A percentile compares a stretch with the other conserved stretches of the same genome.
Conservation (phyloP, 306 rosid genomes). For the Trichosanthes truncata region DNA sequence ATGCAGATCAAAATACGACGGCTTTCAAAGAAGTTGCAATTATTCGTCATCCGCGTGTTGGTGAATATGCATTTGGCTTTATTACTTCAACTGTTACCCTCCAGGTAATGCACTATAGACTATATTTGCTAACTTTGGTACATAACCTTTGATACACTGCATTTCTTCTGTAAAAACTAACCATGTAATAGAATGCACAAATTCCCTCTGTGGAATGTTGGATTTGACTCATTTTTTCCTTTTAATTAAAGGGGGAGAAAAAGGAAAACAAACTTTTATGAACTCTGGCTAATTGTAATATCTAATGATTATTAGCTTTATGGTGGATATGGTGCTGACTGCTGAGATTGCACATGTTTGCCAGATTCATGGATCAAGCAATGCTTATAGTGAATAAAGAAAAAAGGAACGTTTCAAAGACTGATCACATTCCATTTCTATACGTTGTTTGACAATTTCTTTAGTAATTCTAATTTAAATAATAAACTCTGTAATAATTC, state of each 20-base stretch:
- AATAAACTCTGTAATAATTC: too few species aligned
- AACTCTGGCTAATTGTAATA: too few species aligned
- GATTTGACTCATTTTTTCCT: neutral
- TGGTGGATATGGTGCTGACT: neutral
- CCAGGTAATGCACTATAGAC: slow-evolving; percentile 36
- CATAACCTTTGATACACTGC: neutral
- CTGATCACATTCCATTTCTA: neutral
- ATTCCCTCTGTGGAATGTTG: neutral
- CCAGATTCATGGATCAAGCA: neutral
- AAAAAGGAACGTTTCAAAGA: too few species aligned
- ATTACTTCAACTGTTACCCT: slow-evolving; percentile 80
- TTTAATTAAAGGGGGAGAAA: too few species aligned
- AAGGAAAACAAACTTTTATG: too few species aligned
- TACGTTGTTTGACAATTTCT: neutral
- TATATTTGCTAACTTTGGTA: neutral
- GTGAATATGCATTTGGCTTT: slow-evolving; percentile 97
- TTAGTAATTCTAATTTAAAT: neutral
- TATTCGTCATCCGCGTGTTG: slow-evolving; percentile 79
- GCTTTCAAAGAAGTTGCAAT: slow-evolving; percentile 94
- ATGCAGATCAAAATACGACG: slow-evolving; percentile 80
- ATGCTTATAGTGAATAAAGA: too few species aligned
- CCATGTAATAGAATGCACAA: neutral
- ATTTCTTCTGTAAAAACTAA: neutral
- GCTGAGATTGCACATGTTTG: neutral
- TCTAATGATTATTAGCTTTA: neutral